Percentiles rank a stretch among this genome's conserved stretches.
phyloP scores from a whole-genome alignment of 2,329 filamentous ascomycete genomes.

The Cercospora sesami region DNA sequence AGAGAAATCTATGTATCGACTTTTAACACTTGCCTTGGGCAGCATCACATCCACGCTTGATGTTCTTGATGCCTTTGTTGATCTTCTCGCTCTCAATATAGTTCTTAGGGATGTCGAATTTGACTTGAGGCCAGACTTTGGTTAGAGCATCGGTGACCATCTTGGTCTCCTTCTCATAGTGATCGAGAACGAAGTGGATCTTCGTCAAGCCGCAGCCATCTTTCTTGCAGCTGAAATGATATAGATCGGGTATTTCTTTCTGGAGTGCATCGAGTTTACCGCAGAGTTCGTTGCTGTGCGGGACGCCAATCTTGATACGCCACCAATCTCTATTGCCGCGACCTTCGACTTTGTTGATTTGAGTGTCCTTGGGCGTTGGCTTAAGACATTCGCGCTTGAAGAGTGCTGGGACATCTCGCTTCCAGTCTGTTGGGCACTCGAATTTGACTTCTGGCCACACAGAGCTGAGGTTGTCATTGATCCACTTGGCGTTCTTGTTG shows the following conservation, averaged over 20 bases:
- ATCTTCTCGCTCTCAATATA: neutral
- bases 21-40: neutral
- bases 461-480: neutral
- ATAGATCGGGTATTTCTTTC: neutral
- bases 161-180: neutral
- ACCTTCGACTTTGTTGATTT: neutral
- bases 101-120: neutral
- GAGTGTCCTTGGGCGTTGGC: neutral
- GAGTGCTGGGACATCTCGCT: neutral
- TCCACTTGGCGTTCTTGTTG: neutral
- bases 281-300: neutral
- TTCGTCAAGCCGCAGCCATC: neutral
- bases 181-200: neutral
- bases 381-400: neutral
- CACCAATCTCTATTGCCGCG: neutral
- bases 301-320: slow-evolving; percentile 6
- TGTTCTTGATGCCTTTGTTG: neutral
- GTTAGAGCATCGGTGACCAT: neutral
- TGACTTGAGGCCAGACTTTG: neutral
- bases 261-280: neutral
- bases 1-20: neutral
- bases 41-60: neutral
- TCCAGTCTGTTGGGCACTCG: neutral
- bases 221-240: neutral
- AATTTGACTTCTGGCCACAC: neutral